Evolutionary conservation across 2,329 filamentous ascomycete species (phyloP).

Genomic region (Botrytis fragariae): DNA sequence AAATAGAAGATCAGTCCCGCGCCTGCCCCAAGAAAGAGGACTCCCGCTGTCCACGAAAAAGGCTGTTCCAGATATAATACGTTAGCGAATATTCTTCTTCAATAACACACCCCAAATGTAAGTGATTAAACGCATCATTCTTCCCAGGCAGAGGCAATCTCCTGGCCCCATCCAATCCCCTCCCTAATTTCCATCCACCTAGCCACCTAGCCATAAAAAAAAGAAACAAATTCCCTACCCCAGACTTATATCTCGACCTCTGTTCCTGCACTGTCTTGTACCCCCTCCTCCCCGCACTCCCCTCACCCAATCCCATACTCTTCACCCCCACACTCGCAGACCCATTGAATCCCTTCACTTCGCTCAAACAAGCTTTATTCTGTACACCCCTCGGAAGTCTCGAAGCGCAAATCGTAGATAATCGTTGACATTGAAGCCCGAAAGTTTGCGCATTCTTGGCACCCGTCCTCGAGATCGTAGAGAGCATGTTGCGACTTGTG

Average conservation of each 20-base stretch:
- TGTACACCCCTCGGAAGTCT: background rate
- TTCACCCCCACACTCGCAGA: background rate
- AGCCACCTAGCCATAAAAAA: background rate
- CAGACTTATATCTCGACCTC: conserved; percentile 35
- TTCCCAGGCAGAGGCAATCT: background rate
- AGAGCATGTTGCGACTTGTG: background rate
- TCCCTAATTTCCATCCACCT: background rate
- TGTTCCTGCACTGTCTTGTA: conserved; percentile 39
- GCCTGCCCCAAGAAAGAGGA: conserved; percentile 80
- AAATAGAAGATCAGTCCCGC: conserved; percentile 84
- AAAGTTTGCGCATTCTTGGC: conserved; percentile 12
- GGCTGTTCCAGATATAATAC: conserved; percentile 52
- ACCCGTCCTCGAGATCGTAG: background rate
- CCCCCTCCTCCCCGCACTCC: background rate
- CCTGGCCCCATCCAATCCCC: background rate
- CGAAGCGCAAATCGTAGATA: conserved; percentile 18
- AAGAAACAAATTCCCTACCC: conserved; percentile 27
- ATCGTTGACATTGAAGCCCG: conserved; percentile 22
- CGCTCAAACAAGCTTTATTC: background rate
- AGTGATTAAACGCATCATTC: background rate
- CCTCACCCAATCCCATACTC: background rate
- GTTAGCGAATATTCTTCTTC: background rate
- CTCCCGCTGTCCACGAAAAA: conserved; percentile 88
- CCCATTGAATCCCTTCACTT: background rate
- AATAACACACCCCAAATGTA: no score